phyloP scores from a whole-genome alignment of 192 early-diverging fungal genomes.

The Jimgerdemannia lactiflua region DNA sequence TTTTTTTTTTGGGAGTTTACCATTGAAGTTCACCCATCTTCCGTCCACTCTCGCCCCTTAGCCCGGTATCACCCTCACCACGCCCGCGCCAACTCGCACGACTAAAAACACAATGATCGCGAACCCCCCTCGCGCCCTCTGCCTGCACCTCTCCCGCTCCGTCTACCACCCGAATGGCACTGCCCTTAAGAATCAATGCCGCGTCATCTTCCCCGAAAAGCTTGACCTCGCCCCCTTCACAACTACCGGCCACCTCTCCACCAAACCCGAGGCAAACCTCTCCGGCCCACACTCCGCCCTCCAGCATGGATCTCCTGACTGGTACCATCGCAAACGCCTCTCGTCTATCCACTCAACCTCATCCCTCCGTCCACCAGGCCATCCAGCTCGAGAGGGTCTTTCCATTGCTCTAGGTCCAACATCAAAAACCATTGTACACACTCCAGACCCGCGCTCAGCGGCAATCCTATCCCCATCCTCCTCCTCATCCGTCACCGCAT shows the following conservation, averaged over 20 bases:
- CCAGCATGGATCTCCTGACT: slow-evolving; percentile 5
- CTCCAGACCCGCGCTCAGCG: not conserved
- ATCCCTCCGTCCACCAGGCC: slow-evolving; percentile 4
- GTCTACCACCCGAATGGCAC: slow-evolving; percentile 68
- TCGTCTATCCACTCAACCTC: slow-evolving; percentile 13
- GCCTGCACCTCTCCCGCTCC: slow-evolving; percentile 84
- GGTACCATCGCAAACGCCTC: slow-evolving; percentile 3
- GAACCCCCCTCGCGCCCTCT: slow-evolving; percentile 75
- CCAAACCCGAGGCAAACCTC: slow-evolving; percentile 10
- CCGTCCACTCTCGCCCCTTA: not conserved
- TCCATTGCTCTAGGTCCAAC: slow-evolving; percentile 11
- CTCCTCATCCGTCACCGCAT: not conserved
- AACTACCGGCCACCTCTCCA: slow-evolving; percentile 61
- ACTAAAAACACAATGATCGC: slow-evolving; percentile 87
- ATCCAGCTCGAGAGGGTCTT: slow-evolving; percentile 2
- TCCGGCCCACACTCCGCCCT: slow-evolving; percentile 7
- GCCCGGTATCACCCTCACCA: slow-evolving; percentile 27
- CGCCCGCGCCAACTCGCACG: slow-evolving; percentile 33
- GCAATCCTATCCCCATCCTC: slow-evolving; percentile 12
- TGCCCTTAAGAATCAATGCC: slow-evolving; percentile 75
- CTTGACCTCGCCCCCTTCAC: slow-evolving; percentile 80
- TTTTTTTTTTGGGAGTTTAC: not conserved
- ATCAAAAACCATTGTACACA: slow-evolving; percentile 8
- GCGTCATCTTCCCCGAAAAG: slow-evolving; percentile 62
- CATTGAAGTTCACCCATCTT: not conserved